These are phyloP conservation scores for Immersiella caudata DNA, from an alignment of 495 filamentous ascomycete genomes.

Conservation along the genomic window DNA sequence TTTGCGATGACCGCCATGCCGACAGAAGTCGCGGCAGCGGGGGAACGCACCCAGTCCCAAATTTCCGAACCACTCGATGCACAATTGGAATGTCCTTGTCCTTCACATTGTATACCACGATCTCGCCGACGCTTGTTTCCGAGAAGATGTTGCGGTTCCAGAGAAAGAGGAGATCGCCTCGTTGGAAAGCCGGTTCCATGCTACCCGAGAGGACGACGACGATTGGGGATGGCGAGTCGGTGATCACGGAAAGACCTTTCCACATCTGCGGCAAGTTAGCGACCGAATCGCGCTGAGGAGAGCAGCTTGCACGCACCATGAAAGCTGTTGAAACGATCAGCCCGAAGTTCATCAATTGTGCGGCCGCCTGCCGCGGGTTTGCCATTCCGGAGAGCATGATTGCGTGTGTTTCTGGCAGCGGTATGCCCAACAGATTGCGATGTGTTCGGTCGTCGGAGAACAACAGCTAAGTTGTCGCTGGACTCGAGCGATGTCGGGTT, in stretches of 20 bases:
- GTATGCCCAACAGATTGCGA: not conserved
- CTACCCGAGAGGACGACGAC: constrained; percentile 92
- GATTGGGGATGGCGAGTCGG: constrained; percentile 88
- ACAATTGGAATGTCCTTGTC: constrained; percentile 95
- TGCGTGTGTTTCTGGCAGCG: constrained; percentile 39
- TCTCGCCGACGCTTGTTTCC: constrained; percentile 77
- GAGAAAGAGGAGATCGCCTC: constrained; percentile 88
- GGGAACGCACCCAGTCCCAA: constrained; percentile 57
- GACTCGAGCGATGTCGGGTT: not conserved
- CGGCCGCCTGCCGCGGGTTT: constrained; percentile 80
- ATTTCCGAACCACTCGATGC: constrained; percentile 79
- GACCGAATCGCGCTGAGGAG: not conserved
- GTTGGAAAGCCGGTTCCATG: constrained; percentile 97
- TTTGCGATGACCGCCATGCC: not conserved
- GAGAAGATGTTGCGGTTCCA: constrained; percentile 80
- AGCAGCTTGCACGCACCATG: constrained; percentile 58
- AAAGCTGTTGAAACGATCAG: constrained; percentile 93
- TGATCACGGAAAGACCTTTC: constrained; percentile 88
- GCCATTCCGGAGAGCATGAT: constrained; percentile 68
- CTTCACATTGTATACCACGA: constrained; percentile 92
- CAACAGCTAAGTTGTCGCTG: constrained; percentile 1
- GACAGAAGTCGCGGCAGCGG: not conserved
- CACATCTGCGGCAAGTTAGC: constrained; percentile 59
- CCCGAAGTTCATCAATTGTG: constrained; percentile 94
- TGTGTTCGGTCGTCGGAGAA: not conserved